Evolutionary conservation across 164 flowering plant genomes (phyloP).

Genomic region (Aristolochia contorta): DNA sequence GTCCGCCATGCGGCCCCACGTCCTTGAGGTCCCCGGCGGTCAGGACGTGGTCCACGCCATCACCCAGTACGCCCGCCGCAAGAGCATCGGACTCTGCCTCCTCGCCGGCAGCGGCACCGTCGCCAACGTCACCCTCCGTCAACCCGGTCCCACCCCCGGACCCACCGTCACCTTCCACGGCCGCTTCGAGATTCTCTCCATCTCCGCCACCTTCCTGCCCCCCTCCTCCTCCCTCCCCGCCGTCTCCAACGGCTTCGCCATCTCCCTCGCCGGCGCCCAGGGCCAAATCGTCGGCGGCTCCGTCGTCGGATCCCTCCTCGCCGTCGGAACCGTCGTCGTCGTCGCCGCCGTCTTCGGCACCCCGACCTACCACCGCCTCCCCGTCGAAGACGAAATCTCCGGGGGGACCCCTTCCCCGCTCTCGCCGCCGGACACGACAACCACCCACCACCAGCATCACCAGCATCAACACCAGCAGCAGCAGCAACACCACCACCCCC

Average conservation of each 20-base stretch:
- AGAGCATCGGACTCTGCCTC: conserved; percentile 42
- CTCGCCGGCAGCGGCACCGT: conserved; percentile 57
- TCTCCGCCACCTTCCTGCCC: conserved; percentile 51
- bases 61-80: conserved; percentile 36
- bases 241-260: conserved; percentile 21
- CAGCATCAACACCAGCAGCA: not conserved
- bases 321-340: conserved; percentile 44
- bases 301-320: conserved; percentile 42
- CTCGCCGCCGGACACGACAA: not conserved
- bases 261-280: conserved; percentile 60
- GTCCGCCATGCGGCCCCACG: conserved; percentile 51
- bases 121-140: conserved; percentile 62
- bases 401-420: not conserved
- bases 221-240: conserved; percentile 14
- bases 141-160: conserved; percentile 42
- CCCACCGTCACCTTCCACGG: conserved; percentile 63
- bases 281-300: conserved; percentile 70
- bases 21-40: conserved; percentile 51
- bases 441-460: too few relatives aligned
- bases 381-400: conserved; percentile 24
- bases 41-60: conserved; percentile 43
- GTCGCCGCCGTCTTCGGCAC: conserved; percentile 44
- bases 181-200: conserved; percentile 59
- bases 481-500: too few relatives aligned
- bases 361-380: conserved; percentile 43